Percentiles rank a stretch among this genome's conserved stretches.
Conservation (phyloP, 208 protist genomes). For the Crithidia thermophila region DNA sequence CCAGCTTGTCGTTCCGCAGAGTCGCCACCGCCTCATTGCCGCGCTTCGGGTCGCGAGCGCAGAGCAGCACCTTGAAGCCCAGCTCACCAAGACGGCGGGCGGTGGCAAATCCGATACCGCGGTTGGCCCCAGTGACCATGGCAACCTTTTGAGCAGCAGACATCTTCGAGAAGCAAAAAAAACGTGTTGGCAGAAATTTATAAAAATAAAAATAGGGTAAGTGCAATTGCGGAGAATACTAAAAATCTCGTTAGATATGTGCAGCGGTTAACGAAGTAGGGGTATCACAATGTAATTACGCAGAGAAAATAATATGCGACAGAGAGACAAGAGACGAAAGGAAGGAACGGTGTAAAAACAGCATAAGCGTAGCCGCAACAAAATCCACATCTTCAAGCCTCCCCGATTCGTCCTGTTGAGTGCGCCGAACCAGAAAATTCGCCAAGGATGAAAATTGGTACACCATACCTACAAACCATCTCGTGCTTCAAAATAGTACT, state of each 20-base stretch:
- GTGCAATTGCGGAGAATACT: no score
- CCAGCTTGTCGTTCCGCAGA: slow-evolving; percentile 48
- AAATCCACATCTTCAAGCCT: no score
- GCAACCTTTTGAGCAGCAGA: slow-evolving; percentile 42
- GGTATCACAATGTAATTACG: no score
- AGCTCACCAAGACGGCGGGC: slow-evolving; percentile 62
- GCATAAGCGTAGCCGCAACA: no score
- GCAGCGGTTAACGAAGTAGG: no score
- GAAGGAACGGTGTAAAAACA: not conserved
- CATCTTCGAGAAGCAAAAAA: slow-evolving; percentile 41
- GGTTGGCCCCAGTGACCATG: slow-evolving; percentile 84
- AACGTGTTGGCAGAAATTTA: not conserved
- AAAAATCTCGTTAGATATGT: no score
- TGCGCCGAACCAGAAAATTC: no score
- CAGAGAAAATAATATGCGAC: no score
- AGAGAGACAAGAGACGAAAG: not conserved
- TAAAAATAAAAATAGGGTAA: not conserved
- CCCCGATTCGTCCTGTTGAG: no score
- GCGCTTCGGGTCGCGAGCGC: slow-evolving; percentile 53
- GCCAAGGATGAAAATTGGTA: no score
- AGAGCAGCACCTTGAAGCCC: slow-evolving; percentile 75
- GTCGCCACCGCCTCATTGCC: slow-evolving; percentile 56
- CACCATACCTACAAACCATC: no score
- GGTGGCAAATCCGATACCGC: slow-evolving; percentile 84
- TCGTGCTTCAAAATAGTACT: no score